Conservation (phyloP, 2,329 filamentous ascomycete genomes). For the Curvularia hawaiiensis region DNA sequence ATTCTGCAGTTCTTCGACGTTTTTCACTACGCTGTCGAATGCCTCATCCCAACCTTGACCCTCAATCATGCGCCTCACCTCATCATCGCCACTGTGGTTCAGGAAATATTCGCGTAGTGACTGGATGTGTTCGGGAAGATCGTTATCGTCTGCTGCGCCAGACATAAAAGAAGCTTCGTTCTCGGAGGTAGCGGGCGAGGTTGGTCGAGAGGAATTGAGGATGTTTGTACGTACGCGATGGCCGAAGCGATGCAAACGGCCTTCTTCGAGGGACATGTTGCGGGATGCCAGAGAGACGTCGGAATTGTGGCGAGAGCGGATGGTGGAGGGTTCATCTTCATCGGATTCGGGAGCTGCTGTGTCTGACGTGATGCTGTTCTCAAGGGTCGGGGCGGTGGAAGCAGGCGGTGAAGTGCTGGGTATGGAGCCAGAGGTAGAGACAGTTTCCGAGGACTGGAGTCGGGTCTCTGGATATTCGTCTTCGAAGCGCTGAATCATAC, state of each 20-base stretch:
- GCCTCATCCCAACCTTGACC: conserved; percentile 65
- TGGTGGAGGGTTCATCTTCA: conserved; percentile 50
- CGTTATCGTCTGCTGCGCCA: conserved; percentile 41
- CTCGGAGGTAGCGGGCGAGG: conserved; percentile 20
- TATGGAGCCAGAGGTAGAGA: conserved; percentile 39
- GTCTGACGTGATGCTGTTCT: conserved; percentile 34
- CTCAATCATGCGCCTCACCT: conserved; percentile 59
- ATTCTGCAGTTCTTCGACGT: conserved; percentile 68
- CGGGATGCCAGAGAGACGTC: conserved; percentile 71
- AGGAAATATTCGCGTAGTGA: conserved; percentile 68
- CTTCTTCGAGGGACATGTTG: conserved; percentile 70
- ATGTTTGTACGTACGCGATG: conserved; percentile 70
- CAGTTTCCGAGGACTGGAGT: conserved; percentile 46
- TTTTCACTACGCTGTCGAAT: conserved; percentile 67
- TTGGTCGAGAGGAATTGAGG: conserved; percentile 48
- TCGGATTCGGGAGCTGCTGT: conserved; percentile 44
- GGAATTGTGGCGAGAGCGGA: conserved; percentile 64
- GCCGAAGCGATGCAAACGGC: conserved; percentile 70
- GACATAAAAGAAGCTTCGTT: conserved; percentile 32
- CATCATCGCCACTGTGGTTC: conserved; percentile 65
- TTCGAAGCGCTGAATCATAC: conserved; percentile 94
- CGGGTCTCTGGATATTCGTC: conserved; percentile 94
- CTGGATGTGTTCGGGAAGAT: conserved; percentile 50
- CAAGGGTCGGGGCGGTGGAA: conserved; percentile 37
- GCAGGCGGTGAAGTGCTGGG: conserved; percentile 38